These are phyloP conservation scores for Trichoderma gamsii DNA, from an alignment of 495 filamentous ascomycete genomes.

Conservation along the genomic window DNA sequence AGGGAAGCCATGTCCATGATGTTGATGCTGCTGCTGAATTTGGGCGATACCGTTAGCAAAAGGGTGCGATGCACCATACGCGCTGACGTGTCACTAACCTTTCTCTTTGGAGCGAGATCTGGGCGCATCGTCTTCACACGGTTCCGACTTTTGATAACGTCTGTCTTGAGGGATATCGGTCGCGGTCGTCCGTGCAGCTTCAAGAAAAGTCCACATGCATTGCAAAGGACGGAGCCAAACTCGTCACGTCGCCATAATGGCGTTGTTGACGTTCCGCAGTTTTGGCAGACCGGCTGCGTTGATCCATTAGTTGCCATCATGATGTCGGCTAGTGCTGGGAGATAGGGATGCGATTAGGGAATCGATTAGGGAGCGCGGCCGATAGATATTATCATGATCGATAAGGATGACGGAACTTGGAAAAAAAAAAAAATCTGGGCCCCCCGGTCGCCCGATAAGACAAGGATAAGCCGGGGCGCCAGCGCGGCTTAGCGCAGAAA, in stretches of 20 bases:
- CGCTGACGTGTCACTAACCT: constrained; percentile 47
- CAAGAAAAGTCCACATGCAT: constrained; percentile 93
- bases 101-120: constrained; percentile 79
- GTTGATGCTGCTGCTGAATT: constrained; percentile 14
- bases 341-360: constrained; percentile 20
- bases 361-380: constrained; percentile 17
- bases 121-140: constrained; percentile 79
- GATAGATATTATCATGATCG: constrained; percentile 16
- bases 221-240: constrained; percentile 94
- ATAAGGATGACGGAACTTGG: constrained; percentile 15
- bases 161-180: constrained; percentile 94
- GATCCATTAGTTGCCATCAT: constrained; percentile 48
- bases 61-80: background rate
- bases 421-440: constrained; percentile 12
- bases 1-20: constrained; percentile 6
- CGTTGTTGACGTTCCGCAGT: constrained; percentile 92
- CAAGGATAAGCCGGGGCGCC: constrained; percentile 3
- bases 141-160: constrained; percentile 99
- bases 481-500: constrained; percentile 2
- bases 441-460: constrained; percentile 13
- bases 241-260: constrained; percentile 97
- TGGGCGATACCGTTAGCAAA: background rate
- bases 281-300: constrained; percentile 91
- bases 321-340: constrained; percentile 24
- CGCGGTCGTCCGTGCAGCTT: constrained; percentile 92